A percentile compares a stretch with the other conserved stretches of the same genome.
These are phyloP conservation scores for Fabrea salina DNA, from an alignment of 169 alveolate species.

Conservation along the genomic window DNA sequence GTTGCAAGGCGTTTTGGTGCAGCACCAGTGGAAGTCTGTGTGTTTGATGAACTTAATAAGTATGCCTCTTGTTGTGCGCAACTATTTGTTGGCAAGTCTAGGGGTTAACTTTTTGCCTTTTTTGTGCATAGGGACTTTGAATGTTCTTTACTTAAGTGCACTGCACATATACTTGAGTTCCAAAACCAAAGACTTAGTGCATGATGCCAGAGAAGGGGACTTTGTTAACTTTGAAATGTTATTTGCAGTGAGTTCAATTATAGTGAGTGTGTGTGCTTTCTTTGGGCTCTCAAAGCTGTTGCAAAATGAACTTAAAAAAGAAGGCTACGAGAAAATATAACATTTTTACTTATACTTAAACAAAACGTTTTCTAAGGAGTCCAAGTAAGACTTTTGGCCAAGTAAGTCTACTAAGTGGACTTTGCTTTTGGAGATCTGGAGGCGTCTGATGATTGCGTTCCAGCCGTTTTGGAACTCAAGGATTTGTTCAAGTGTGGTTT, in stretches of 20 bases:
- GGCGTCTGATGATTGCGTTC: not conserved
- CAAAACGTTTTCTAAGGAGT: slow-evolving; percentile 26
- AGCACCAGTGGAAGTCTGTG: not conserved
- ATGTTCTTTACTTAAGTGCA: not conserved
- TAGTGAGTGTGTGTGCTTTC: not conserved
- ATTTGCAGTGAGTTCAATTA: not conserved
- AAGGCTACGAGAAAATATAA: too few species aligned
- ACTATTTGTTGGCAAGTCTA: not conserved
- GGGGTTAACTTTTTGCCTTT: not conserved
- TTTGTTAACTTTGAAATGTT: not conserved
- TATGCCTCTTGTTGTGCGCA: not conserved
- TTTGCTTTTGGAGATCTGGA: not conserved
- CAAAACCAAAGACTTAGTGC: not conserved
- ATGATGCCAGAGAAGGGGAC: not conserved
- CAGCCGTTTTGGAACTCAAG: slow-evolving; percentile 17
- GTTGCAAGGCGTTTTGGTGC: not conserved
- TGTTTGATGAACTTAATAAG: not conserved
- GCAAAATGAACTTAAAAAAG: too few species aligned
- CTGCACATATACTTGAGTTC: not conserved
- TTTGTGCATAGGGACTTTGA: not conserved
- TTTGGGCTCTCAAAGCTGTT: too few species aligned
- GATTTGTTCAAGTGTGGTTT: slow-evolving; percentile 1
- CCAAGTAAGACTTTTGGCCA: not conserved
- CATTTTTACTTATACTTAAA: too few species aligned
- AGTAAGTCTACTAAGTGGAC: not conserved